Base-by-base conservation (phyloP, 352 stramenopile genomes). In the Chrysophaeum taylorii region DNA sequence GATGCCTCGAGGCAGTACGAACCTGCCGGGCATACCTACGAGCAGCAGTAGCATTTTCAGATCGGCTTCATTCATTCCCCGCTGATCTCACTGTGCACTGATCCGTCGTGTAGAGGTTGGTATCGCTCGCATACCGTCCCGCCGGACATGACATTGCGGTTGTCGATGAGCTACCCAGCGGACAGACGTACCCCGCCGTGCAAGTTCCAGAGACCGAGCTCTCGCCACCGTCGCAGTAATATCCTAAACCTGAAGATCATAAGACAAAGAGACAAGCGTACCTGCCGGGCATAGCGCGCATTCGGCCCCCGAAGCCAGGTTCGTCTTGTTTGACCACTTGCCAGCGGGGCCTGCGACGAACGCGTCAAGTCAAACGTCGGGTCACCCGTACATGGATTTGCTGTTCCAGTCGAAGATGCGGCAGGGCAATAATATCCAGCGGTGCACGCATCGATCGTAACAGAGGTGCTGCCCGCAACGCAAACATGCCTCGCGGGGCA, bases 211-310 rank as follows among this genome's bases (percentile, higher is more conserved):
- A 86, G 15, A 81, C 78, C 7, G 79, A 70, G 64, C 87, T 94
- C 79, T 90, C 9, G 23, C 81, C 81, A 0, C 73, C 76, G 29
- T 71, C 64, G 62, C 90, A 96, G 62, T 84, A 92, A 53, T 84
- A 79, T n/a, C n/a, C n/a, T n/a, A n/a, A n/a, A n/a, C n/a, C n/a
- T n/a, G n/a, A n/a, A n/a, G n/a, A n/a, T n/a, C n/a, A n/a, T n/a
- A n/a, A n/a, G n/a, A n/a, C n/a, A n/a, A n/a, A n/a, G n/a, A n/a
- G n/a, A n/a, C n/a, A n/a, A n/a, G n/a, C n/a, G n/a, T n/a, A 2
- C 89, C 87, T 9, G 84, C 75, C 25, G 84, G 78, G 70, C 90
- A 96, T 7, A 74, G 62, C 0, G 86, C 78, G 68, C 90, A 96
- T 64, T 94, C 83, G 0, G 41, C 75, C 14, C 77, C 79, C 16